Evolutionary conservation across 352 stramenopile species (phyloP).

Genomic region (Aphanomyces invadans): DNA sequence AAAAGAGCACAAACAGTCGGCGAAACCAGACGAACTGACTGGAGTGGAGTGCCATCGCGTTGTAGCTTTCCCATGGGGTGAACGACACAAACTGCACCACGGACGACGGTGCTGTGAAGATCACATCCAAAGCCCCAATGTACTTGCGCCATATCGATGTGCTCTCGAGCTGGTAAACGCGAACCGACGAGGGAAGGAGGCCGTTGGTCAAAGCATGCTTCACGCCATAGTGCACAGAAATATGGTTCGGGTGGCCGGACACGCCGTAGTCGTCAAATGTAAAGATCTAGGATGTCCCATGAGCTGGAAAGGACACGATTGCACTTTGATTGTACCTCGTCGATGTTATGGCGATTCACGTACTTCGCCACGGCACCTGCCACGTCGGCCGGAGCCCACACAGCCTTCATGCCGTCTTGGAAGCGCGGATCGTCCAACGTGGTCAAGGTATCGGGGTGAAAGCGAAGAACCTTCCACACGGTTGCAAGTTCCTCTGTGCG

Average conservation of each 20-base stretch:
- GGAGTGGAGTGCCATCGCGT: constrained; percentile 85
- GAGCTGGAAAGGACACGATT: neutral
- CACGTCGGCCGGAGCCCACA: constrained; percentile 67
- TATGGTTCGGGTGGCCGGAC: constrained; percentile 92
- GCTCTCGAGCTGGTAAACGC: constrained; percentile 60
- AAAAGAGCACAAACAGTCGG: constrained; percentile 93
- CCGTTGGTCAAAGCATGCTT: constrained; percentile 38
- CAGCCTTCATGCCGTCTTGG: constrained; percentile 76
- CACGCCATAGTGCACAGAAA: constrained; percentile 59
- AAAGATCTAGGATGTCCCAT: constrained; percentile 51
- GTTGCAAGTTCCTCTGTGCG: constrained; percentile 76
- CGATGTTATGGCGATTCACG: constrained; percentile 45
- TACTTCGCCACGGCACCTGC: constrained; percentile 46
- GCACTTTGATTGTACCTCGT: constrained; percentile 40
- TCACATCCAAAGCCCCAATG: constrained; percentile 68
- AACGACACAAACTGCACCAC: constrained; percentile 44
- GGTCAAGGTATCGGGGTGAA: constrained; percentile 40
- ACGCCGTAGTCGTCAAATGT: constrained; percentile 93
- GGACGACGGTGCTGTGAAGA: constrained; percentile 29
- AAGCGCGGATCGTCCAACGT: constrained; percentile 74
- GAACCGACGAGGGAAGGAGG: constrained; percentile 40
- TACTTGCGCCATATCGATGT: constrained; percentile 84
- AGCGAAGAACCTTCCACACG: constrained; percentile 44
- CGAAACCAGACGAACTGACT: constrained; percentile 97
- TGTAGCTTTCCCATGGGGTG: constrained; percentile 74